Base-by-base conservation (phyloP, 495 filamentous ascomycete species). In the Penicillium mononematosum region DNA sequence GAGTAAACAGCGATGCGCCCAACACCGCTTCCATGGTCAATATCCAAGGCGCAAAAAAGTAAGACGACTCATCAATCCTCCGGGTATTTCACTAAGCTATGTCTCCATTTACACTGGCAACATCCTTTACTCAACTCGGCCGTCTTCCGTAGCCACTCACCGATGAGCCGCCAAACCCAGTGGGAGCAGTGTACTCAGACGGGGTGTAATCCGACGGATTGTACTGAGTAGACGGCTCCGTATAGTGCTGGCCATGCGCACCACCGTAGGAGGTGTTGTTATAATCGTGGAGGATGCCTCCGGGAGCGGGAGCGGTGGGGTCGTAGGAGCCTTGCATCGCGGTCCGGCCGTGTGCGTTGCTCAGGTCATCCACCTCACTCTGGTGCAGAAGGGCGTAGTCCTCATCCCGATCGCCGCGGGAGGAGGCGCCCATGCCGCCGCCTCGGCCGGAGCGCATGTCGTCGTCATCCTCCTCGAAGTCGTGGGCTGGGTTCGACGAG, bases 401-500 rank as follows among this genome's bases (percentile, higher is more conserved):
- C 53, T 81, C 75, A 25, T 79, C 76, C 14, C 64, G 73, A 42
- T 78, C 71, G 44, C 67, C 54, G 46, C 65, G 66, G 22, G 65
- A 59, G 1, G 74, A 69, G 7, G 69, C 63, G 29, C 62, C 67
- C 65, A 73, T 69, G 20, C 67, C 64, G 39, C 58, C 71, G 12
- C 57, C 71, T 5, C 76, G 72, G 22, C 75, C 69, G 22, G 75
- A 77, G 19, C 78, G 71, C 70, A 79, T 77, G 57, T 79, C 75
- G 19, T 80, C 76, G 38, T 78, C 73, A 34, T 79, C 77, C 19
- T 78, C 74, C 43, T 78, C 75, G 50, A 78, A 75, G 47, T 81
- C 77, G 56, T 78, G 75, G 36, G 68, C 72, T 7, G 76, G 73
- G 54, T 80, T 80, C 1, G 77, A 73, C 2, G 78, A 80, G 62